A percentile compares a stretch with the other conserved stretches of the same genome.
Evolutionary conservation across 768 basidiomycete species (phyloP).

Genomic region (Lactarius sanguifluus): DNA sequence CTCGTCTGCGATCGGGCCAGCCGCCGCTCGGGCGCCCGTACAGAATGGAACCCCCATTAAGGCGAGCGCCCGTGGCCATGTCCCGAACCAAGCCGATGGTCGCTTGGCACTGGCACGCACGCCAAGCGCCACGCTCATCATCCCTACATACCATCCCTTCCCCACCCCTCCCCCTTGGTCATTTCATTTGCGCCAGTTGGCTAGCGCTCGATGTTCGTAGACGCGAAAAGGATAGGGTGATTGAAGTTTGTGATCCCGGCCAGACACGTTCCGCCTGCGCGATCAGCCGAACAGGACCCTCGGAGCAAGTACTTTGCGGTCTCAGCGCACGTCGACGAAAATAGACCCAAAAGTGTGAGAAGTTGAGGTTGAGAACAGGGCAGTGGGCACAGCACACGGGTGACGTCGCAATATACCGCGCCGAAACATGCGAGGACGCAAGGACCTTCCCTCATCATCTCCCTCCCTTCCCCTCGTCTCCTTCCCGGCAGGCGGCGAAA

Average conservation of each 20-base stretch:
- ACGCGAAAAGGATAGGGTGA: background rate
- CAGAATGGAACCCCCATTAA: constrained; percentile 2
- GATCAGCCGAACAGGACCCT: constrained; percentile 2
- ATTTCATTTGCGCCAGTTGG: constrained; percentile 13
- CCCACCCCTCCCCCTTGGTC: background rate
- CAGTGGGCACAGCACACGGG: constrained; percentile 7
- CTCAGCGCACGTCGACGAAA: background rate
- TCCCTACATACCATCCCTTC: too few relatives aligned
- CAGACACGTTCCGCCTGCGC: background rate
- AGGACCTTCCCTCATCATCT: background rate
- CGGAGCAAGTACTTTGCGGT: constrained; percentile 2
- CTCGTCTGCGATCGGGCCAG: background rate
- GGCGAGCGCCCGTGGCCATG: background rate
- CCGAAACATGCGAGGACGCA: background rate
- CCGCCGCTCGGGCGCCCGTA: constrained; percentile 1
- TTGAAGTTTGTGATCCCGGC: background rate
- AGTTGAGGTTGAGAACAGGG: constrained; percentile 2
- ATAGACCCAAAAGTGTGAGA: background rate
- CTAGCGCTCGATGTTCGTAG: background rate
- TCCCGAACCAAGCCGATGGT: background rate
- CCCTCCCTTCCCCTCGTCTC: background rate
- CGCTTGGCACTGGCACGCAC: constrained; percentile 5
- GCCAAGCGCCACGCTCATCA: constrained; percentile 4
- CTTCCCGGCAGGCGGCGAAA: constrained; percentile 8
- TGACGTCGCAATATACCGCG: constrained; percentile 7